Conservation (phyloP, 1,139 yeast species). For the Eremothecium cymbalariae region DNA sequence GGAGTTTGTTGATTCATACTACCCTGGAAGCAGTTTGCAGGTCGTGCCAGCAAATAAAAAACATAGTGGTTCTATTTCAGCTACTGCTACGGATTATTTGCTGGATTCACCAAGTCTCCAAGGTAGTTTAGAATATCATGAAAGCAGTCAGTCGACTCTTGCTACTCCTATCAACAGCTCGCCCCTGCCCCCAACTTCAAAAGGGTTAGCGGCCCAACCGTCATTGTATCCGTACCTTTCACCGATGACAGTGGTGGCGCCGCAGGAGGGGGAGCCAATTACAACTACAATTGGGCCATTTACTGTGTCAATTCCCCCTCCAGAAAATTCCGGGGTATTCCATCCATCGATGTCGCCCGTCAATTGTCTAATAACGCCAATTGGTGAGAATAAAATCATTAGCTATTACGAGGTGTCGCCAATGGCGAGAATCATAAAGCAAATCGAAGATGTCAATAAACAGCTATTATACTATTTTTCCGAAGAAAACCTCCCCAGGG, state of each 20-base stretch:
- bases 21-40: neutral
- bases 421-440: constrained; percentile 6
- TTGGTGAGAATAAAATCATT: constrained; percentile 6
- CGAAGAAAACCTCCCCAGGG: constrained; percentile 7
- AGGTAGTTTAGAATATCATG: neutral
- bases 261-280: neutral
- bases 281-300: neutral
- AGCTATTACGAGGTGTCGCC: constrained; percentile 8
- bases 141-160: neutral
- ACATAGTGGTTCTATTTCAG: neutral
- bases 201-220: constrained; percentile 1
- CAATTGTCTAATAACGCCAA: constrained; percentile 3
- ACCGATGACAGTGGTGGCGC: neutral
- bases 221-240: constrained; percentile 1
- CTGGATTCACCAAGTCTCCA: neutral
- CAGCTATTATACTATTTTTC: constrained; percentile 9
- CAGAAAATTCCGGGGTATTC: constrained; percentile 7
- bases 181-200: constrained; percentile 1
- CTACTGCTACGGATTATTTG: neutral
- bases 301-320: constrained; percentile 1
- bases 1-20: neutral
- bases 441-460: constrained; percentile 8
- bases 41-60: no score
- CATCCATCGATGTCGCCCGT: constrained; percentile 7
- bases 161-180: constrained; percentile 1